phyloP scores from a whole-genome alignment of 2,329 filamentous ascomycete species.

The Ophiostoma ulmi region DNA sequence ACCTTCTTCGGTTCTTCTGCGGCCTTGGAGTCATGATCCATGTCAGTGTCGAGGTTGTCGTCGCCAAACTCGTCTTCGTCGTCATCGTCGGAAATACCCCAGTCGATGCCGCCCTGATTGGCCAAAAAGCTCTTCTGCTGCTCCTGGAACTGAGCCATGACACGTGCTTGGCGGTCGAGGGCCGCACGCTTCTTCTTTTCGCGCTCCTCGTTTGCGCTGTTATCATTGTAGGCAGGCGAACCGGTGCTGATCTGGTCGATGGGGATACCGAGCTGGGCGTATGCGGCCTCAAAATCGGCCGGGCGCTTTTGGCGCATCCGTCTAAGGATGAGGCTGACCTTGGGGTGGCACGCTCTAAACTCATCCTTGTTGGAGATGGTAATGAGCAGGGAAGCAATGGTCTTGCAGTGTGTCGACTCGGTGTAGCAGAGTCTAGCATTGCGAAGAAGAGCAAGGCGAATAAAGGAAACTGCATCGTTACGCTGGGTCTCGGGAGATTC shows the following conservation, averaged over 20 bases:
- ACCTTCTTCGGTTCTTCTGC: conserved; percentile 62
- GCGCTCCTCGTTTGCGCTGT: conserved; percentile 61
- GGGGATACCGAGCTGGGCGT: conserved; percentile 58
- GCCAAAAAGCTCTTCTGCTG: conserved; percentile 94
- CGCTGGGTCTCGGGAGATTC: neutral
- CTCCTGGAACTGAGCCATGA: conserved; percentile 97
- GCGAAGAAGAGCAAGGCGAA: conserved; percentile 63
- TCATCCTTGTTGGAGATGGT: conserved; percentile 62
- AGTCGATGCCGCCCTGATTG: conserved; percentile 80
- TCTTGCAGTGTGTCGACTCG: conserved; percentile 40
- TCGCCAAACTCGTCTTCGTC: conserved; percentile 45
- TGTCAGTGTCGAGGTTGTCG: conserved; percentile 3
- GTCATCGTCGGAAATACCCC: conserved; percentile 69
- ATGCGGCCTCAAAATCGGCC: conserved; percentile 63
- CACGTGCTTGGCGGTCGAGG: conserved; percentile 78
- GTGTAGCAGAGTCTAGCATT: conserved; percentile 38
- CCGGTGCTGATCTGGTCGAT: conserved; percentile 75
- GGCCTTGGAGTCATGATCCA: conserved; percentile 34
- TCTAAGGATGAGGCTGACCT: conserved; percentile 76
- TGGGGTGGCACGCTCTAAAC: conserved; percentile 76
- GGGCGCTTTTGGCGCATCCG: conserved; percentile 81
- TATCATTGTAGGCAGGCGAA: conserved; percentile 65
- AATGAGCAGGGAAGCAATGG: conserved; percentile 60
- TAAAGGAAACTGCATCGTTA: conserved; percentile 57
- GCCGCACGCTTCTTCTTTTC: conserved; percentile 88